These are phyloP conservation scores for Cronartium ribicola DNA, from an alignment of 1,284 basidiomycete genomes.

Conservation along the genomic window DNA sequence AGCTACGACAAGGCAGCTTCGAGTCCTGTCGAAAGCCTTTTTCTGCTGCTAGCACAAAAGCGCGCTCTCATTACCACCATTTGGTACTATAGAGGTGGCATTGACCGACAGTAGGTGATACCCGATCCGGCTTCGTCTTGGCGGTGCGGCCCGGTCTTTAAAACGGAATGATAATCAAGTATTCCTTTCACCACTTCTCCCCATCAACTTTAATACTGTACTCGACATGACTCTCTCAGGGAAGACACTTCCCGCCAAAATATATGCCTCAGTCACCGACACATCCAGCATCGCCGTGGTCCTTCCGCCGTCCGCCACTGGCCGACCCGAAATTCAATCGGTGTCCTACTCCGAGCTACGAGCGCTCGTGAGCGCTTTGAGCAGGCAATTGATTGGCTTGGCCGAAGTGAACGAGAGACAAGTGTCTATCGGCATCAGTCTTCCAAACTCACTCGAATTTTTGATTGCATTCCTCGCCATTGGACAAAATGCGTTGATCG, in stretches of 20 bases:
- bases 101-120: too few relatives aligned
- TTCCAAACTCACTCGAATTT: constrained; percentile 40
- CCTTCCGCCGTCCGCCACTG: constrained; percentile 1
- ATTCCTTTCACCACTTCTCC: not conserved
- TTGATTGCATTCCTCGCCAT: constrained; percentile 21
- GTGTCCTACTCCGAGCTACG: not conserved
- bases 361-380: not conserved
- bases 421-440: constrained; percentile 28
- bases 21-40: too few relatives aligned
- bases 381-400: constrained; percentile 3
- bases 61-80: too few relatives aligned
- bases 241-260: constrained; percentile 6
- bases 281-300: not conserved
- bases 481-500: constrained; percentile 32
- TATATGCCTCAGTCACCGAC: not conserved
- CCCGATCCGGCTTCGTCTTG: too few relatives aligned
- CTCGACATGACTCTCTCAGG: not conserved
- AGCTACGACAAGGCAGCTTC: too few relatives aligned
- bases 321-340: not conserved
- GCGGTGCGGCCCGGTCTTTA: too few relatives aligned
- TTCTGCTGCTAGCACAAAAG: too few relatives aligned
- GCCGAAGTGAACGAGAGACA: constrained; percentile 8
- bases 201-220: not conserved
- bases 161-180: too few relatives aligned
- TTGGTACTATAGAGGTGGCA: too few relatives aligned